These are phyloP conservation scores for Tricholoma saponaceum DNA, from an alignment of 768 basidiomycete genomes.

Conservation along the genomic window DNA sequence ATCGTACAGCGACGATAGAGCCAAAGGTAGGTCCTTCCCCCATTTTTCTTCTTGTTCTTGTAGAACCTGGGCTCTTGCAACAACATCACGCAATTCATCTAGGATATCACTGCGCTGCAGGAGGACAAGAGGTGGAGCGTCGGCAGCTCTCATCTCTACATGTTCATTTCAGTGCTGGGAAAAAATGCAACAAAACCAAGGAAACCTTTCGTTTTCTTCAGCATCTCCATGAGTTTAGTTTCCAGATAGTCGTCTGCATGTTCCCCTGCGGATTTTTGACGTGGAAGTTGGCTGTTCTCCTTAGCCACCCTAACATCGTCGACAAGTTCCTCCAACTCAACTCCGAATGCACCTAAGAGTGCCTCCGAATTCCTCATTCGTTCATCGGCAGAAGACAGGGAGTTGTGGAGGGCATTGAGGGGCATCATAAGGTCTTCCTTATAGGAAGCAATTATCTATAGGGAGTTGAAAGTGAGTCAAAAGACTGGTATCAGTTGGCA, in stretches of 20 bases:
- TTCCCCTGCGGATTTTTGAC: slow-evolving; percentile 3
- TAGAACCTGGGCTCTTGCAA: slow-evolving; percentile 6
- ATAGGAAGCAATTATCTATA: slow-evolving; percentile 18
- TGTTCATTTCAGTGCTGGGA: neutral
- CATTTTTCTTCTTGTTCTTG: slow-evolving; percentile 13
- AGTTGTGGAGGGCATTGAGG: slow-evolving; percentile 19
- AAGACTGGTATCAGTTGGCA: no score
- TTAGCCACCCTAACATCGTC: slow-evolving; percentile 9
- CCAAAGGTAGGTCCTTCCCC: slow-evolving; percentile 9
- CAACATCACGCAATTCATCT: slow-evolving; percentile 12
- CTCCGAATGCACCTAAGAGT: slow-evolving; percentile 26
- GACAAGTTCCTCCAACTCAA: slow-evolving; percentile 27
- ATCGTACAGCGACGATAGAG: slow-evolving; percentile 17
- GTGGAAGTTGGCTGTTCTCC: neutral
- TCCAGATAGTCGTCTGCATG: slow-evolving; percentile 14
- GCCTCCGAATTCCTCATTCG: slow-evolving; percentile 25
- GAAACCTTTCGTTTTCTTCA: slow-evolving; percentile 1
- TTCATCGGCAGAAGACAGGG: slow-evolving; percentile 12
- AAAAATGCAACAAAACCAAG: neutral
- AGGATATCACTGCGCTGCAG: slow-evolving; percentile 19
- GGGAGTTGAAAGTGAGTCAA: neutral
- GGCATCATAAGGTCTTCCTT: slow-evolving; percentile 18
- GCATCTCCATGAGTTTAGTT: slow-evolving; percentile 12
- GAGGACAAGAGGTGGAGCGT: slow-evolving; percentile 20
- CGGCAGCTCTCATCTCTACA: slow-evolving; percentile 14